A percentile compares a stretch with the other conserved stretches of the same genome.
These are phyloP conservation scores for Fusarium pseudograminearum DNA, from an alignment of 2,329 filamentous ascomycete genomes.

Conservation along the genomic window DNA sequence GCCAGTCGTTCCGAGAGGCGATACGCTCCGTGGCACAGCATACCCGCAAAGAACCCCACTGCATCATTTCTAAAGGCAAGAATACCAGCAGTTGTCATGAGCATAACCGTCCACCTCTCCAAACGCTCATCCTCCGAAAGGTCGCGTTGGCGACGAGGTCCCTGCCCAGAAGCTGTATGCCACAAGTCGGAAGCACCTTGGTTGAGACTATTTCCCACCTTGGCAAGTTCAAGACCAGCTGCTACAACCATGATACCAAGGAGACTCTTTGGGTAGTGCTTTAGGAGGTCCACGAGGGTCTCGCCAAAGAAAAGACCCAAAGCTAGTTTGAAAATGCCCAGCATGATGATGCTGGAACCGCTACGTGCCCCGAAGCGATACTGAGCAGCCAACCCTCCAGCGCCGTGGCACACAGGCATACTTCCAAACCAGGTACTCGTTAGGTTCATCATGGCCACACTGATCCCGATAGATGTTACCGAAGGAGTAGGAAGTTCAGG, in stretches of 20 bases:
- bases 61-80: conserved; percentile 92
- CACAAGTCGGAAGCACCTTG: conserved; percentile 73
- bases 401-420: conserved; percentile 96
- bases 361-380: conserved; percentile 92
- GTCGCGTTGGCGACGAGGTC: conserved; percentile 60
- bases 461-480: conserved; percentile 82
- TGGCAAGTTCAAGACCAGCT: conserved; percentile 86
- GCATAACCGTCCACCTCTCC: conserved; percentile 88
- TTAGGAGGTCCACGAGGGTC: conserved; percentile 77
- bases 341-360: conserved; percentile 82
- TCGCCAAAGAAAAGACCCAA: conserved; percentile 82
- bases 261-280: conserved; percentile 78
- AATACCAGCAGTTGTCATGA: conserved; percentile 84
- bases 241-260: conserved; percentile 91
- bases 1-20: conserved; percentile 58
- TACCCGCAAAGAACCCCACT: conserved; percentile 84
- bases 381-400: conserved; percentile 90
- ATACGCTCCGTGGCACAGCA: conserved; percentile 82
- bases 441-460: conserved; percentile 86
- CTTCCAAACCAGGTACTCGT: conserved; percentile 90
- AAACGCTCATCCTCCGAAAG: conserved; percentile 75
- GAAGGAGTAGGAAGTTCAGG: conserved; percentile 75
- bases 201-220: conserved; percentile 86
- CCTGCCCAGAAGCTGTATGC: conserved; percentile 61
- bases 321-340: conserved; percentile 80